Evolutionary conservation across 2,329 filamentous ascomycete genomes (phyloP).

Genomic region (Colletotrichum scovillei): DNA sequence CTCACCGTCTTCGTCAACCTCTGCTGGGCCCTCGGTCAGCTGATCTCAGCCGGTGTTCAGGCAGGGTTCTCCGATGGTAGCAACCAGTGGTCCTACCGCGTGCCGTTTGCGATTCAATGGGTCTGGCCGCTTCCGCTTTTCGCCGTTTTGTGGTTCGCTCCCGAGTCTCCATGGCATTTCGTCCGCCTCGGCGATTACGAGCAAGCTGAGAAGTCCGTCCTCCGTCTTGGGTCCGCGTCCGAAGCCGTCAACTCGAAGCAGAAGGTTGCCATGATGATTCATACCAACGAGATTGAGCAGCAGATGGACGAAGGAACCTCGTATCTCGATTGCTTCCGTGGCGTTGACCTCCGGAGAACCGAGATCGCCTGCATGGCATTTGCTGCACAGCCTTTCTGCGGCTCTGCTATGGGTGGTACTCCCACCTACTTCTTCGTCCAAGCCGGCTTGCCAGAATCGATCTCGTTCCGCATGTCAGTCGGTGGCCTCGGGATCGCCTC

Average conservation of each 20-base stretch:
- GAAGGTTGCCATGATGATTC: slow-evolving; percentile 37
- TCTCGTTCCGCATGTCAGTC: slow-evolving; percentile 41
- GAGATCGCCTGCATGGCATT: slow-evolving; percentile 50
- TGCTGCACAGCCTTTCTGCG: slow-evolving; percentile 46
- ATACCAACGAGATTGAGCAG: slow-evolving; percentile 37
- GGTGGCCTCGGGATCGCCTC: slow-evolving; percentile 49
- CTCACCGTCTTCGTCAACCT: slow-evolving; percentile 59
- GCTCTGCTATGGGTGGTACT: slow-evolving; percentile 40
- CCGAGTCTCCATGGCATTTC: slow-evolving; percentile 17
- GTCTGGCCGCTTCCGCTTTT: slow-evolving; percentile 38
- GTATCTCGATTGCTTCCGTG: slow-evolving; percentile 57
- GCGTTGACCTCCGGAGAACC: slow-evolving; percentile 52
- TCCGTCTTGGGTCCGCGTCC: slow-evolving; percentile 7
- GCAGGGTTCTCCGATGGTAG: slow-evolving; percentile 39
- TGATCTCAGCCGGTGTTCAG: slow-evolving; percentile 54
- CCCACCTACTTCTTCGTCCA: slow-evolving; percentile 50
- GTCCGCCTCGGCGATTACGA: slow-evolving; percentile 13
- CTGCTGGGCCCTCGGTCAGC: slow-evolving; percentile 59
- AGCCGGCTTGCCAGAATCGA: slow-evolving; percentile 41
- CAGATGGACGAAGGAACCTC: slow-evolving; percentile 48
- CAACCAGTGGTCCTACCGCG: slow-evolving; percentile 40
- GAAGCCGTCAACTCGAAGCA: slow-evolving; percentile 7
- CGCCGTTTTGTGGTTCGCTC: slow-evolving; percentile 22
- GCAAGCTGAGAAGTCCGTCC: slow-evolving; percentile 5
- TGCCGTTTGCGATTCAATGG: slow-evolving; percentile 43